Evolutionary conservation across 805 yeast genomes (phyloP).

Genomic region (Vanderwaltozyma polyspora): DNA sequence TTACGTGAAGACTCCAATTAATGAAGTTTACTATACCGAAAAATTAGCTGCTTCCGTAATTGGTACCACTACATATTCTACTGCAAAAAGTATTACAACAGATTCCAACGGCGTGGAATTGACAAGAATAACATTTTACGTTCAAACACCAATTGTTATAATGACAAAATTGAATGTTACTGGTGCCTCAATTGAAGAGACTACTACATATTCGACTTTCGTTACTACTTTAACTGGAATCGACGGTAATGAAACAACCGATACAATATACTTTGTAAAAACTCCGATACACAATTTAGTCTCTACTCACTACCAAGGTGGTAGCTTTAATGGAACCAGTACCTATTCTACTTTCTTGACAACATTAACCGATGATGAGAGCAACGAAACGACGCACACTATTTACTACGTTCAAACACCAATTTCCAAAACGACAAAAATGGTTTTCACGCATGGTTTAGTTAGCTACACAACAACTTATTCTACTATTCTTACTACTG

Average conservation of each 20-base stretch:
- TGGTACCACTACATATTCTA: neutral
- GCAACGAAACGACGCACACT: neutral
- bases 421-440: neutral
- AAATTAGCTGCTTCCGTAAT: neutral
- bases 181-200: neutral
- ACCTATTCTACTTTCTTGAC: neutral
- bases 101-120: neutral
- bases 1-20: constrained; percentile 4
- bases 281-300: neutral
- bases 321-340: neutral
- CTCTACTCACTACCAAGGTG: neutral
- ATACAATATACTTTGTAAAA: neutral
- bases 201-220: neutral
- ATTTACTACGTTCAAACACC: neutral
- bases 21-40: neutral
- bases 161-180: neutral
- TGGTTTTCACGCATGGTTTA: neutral
- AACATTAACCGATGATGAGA: neutral
- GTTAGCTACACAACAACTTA: neutral
- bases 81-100: neutral
- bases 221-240: neutral
- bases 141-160: neutral
- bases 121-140: neutral
- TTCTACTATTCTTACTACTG: neutral
- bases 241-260: neutral